Base-by-base conservation (phyloP, 2,329 filamentous ascomycete species). In the Paraconiothyrium sp. region DNA sequence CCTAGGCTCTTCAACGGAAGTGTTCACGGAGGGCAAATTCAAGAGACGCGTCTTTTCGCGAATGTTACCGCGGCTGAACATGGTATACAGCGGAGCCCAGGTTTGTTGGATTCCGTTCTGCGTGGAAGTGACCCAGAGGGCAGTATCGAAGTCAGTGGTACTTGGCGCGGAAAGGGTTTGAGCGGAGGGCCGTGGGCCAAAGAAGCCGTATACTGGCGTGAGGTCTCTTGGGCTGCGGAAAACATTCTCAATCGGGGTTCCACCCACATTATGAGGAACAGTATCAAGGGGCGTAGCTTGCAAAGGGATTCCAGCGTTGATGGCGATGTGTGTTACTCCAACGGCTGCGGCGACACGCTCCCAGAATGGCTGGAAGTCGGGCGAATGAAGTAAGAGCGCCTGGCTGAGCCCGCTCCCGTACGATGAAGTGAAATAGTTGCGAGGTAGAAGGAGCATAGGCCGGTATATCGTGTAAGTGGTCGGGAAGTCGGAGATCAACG, bases 21-120 rank as follows among this genome's bases (percentile, higher is more conserved):
- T 32, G 0, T 34, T 7, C 0, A 81, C 71, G 8, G 73, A 72
- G 8, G 80, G 76, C 1, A 85, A 67, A 0, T 75, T 76, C 4
- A 97, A 78, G 1, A 97, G 79, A 13, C 94, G 84, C 0, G 91
- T 89, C 76, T 97, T 98, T 79, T 98, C 94, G 54, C 89, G 91
- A 61, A 97, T 84, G 77, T 97, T 98, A 3, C 94, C 94, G 1
- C 93, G 87, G 64, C 90, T 93, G 77, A 98, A 98, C 94, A 97
- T 97, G 30, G 93, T 97, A 84, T 93, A 94, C 0, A 89, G 80
- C 14, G 94, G 94, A 0, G 93, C 91, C 94, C 94, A 98, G 1
- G 86, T 89, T 80, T 98, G 94, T 39, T 82, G 79, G 60, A 98
- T 91, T 2, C 90, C 91, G 60, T 87, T 84, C 75, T 97, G 93